Base-by-base conservation (phyloP, 2,329 filamentous ascomycete species). In the Fusarium mexicanum region DNA sequence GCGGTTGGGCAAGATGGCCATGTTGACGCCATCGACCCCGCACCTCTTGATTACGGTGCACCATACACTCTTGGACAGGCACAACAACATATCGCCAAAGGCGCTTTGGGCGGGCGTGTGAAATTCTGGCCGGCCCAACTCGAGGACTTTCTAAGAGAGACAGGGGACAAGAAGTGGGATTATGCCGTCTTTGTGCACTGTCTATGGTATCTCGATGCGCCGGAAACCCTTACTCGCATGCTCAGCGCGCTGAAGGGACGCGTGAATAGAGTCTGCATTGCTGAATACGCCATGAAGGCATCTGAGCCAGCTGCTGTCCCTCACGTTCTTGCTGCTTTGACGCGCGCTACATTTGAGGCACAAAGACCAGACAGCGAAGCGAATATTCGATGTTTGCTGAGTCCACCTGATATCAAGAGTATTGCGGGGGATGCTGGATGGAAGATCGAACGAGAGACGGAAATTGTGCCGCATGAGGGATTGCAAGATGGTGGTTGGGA, bases 21-120 rank as follows among this genome's bases (percentile, higher is more conserved):
- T 17, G 31, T 70, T 12, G 67, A 69, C 20, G 65, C 67, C 37
- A 47, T 69, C 6, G 67, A 69, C 59, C 67, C 67, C 18, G 67
- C 67, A 29, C 37, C 59, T 64, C 50, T 59, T 13, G 40, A 70
- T 16, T 69, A 69, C 31, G 67, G 66, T 13, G 59, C 67, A n/a
- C 67, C 67, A 9, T 58, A 58, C 24, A 69, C 67, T 2, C 67
- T 69, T 2, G 67, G 65, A 6, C 65, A 69, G 38, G 67, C 67
- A 12, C 67, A 69, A 1, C 8, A 59, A 5, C 51, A 70, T 18
- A 54, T 69, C 13, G 4, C 17, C 0, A 46, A 44, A 3, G 67
- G 66, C 6, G 5, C 26, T 5, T 38, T 69, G 5, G 46, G 66
- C 2, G 9, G 26, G 7, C 35, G 40, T 14, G 33, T 69, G 0